phyloP scores from a whole-genome alignment of 2,329 filamentous ascomycete species.

The Botrytis galanthina region DNA sequence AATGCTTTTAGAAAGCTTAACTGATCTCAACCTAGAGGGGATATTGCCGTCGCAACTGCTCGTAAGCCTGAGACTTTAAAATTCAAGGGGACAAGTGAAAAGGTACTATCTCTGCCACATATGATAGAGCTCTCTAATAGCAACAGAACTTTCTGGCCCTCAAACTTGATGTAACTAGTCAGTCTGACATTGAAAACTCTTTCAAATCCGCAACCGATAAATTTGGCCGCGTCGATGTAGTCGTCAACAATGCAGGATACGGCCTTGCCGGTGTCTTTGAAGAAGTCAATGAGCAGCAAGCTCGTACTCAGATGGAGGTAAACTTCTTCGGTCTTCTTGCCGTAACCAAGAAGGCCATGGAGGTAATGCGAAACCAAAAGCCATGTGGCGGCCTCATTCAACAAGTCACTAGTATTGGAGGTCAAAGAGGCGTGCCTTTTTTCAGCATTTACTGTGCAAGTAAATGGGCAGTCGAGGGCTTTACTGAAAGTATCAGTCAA shows the following conservation, averaged over 20 bases:
- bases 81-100: conserved; percentile 40
- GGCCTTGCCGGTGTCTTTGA: conserved; percentile 54
- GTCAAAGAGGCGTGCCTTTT: conserved; percentile 39
- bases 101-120: conserved; percentile 24
- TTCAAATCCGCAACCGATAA: conserved; percentile 43
- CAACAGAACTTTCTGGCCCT: conserved; percentile 47
- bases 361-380: conserved; percentile 39
- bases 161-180: conserved; percentile 54
- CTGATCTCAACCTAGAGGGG: conserved; percentile 34
- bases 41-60: conserved; percentile 48
- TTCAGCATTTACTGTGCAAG: conserved; percentile 42
- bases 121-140: neutral
- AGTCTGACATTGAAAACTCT: conserved; percentile 41
- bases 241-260: conserved; percentile 62
- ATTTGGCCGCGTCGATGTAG: conserved; percentile 57
- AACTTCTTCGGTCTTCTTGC: conserved; percentile 59
- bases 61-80: conserved; percentile 41
- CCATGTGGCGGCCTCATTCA: conserved; percentile 42
- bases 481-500: conserved; percentile 40
- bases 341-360: conserved; percentile 47
- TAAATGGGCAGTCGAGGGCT: conserved; percentile 46
- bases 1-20: neutral
- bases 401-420: conserved; percentile 44
- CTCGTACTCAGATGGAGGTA: conserved; percentile 54
- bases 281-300: conserved; percentile 47